A percentile compares a stretch with the other conserved stretches of the same genome.
These are phyloP conservation scores for Bryoerythrophyllum caledonicum DNA, from an alignment of 225 moss, liverwort and hornwort species.

Conservation along the genomic window DNA sequence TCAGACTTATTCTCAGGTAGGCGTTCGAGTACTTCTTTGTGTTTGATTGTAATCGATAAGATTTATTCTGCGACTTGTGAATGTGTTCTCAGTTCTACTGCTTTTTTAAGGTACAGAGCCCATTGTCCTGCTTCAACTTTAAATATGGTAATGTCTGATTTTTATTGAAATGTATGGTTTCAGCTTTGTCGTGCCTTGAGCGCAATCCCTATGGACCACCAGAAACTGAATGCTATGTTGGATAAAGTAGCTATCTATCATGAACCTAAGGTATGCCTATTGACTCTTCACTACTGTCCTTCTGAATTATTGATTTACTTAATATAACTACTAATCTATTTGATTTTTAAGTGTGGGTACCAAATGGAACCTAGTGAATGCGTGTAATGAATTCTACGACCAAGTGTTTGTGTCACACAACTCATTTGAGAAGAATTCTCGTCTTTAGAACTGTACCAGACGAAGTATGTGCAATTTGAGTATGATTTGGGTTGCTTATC, in stretches of 20 bases:
- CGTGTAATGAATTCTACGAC: background rate
- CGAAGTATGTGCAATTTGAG: background rate
- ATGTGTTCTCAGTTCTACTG: conserved; percentile 9
- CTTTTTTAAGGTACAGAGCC: background rate
- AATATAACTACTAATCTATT: background rate
- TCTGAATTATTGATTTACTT: background rate
- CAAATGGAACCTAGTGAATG: background rate
- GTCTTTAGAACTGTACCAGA: background rate
- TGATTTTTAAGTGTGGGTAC: background rate
- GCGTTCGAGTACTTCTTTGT: background rate
- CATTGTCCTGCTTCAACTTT: background rate
- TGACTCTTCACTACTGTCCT: background rate
- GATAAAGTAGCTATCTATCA: conserved; percentile 86
- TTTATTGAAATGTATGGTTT: conserved; percentile 20
- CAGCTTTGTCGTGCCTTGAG: conserved; percentile 73
- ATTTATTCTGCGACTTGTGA: conserved; percentile 12
- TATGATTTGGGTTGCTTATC: background rate
- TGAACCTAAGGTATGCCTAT: conserved; percentile 60
- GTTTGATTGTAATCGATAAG: background rate
- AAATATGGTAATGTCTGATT: background rate
- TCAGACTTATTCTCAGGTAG: conserved; percentile 90
- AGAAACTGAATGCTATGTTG: conserved; percentile 60
- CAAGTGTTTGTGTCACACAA: background rate
- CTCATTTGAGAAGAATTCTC: conserved; percentile 1
- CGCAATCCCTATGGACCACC: conserved; percentile 70